Evolutionary conservation across 1,139 yeast genomes (phyloP).

Genomic region (Saccharomycopsis hybrid): DNA sequence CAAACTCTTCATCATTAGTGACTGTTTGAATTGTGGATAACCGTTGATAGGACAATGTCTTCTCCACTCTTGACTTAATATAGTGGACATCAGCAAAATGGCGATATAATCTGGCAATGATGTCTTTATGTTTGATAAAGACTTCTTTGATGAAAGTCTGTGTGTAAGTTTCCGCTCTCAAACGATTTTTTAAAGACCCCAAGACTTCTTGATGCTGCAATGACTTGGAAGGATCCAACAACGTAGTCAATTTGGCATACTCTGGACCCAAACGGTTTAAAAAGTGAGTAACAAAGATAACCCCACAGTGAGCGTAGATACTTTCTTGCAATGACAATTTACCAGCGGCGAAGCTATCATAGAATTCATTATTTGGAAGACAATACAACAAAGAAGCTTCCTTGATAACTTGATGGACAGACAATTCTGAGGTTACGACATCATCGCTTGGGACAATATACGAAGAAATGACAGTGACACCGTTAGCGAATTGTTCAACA

Average conservation of each 20-base stretch:
- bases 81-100: conserved; percentile 91
- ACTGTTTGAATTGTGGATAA: conserved; percentile 71
- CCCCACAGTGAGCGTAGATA: conserved; percentile 90
- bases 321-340: conserved; percentile 89
- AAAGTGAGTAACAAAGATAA: conserved; percentile 89
- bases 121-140: conserved; percentile 61
- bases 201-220: conserved; percentile 65
- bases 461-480: conserved; percentile 79
- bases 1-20: conserved; percentile 69
- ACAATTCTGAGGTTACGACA: conserved; percentile 47
- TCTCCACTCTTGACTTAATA: conserved; percentile 64
- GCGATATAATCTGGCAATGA: conserved; percentile 79
- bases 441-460: conserved; percentile 58
- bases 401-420: conserved; percentile 85
- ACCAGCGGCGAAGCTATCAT: conserved; percentile 64
- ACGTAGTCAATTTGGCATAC: conserved; percentile 59
- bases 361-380: conserved; percentile 82
- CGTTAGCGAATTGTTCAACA: conserved; percentile 90
- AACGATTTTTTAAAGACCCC: conserved; percentile 75
- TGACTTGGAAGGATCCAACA: conserved; percentile 57
- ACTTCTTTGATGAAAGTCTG: conserved; percentile 77
- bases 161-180: conserved; percentile 90
- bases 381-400: conserved; percentile 92
- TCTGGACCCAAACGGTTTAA: conserved; percentile 92
- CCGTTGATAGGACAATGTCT: conserved; percentile 87